phyloP scores from a whole-genome alignment of 2,329 filamentous ascomycete species.

The Calonectria henricotiae region DNA sequence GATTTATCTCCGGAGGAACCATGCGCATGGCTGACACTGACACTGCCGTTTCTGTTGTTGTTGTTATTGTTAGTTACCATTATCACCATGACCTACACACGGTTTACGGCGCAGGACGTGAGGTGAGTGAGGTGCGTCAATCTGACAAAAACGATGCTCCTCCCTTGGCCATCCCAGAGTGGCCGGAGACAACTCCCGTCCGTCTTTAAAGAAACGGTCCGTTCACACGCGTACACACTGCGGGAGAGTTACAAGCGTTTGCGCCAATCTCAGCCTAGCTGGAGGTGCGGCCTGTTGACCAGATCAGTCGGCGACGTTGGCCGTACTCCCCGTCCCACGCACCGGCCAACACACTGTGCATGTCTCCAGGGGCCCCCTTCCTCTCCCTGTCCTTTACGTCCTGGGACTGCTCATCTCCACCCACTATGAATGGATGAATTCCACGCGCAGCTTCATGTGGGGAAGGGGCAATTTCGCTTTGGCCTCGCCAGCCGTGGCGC shows the following conservation, averaged over 20 bases:
- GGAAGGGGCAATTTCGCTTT: constrained; percentile 22
- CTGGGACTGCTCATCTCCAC: not conserved
- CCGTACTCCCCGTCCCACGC: constrained; percentile 9
- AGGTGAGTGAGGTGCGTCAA: not conserved
- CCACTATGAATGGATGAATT: constrained; percentile 21
- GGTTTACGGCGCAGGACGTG: not conserved
- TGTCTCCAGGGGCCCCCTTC: not conserved
- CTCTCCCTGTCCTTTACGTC: not conserved
- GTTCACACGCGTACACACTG: not conserved
- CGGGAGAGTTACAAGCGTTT: constrained; percentile 5
- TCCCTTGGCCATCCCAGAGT: not conserved
- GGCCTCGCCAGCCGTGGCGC: constrained; percentile 6
- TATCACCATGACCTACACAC: no score
- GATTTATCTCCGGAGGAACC: not conserved
- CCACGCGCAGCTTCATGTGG: constrained; percentile 2
- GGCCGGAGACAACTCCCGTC: not conserved
- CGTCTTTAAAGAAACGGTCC: not conserved
- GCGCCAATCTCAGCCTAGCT: constrained; percentile 2
- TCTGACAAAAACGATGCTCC: not conserved
- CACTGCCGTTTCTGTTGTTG: not conserved
- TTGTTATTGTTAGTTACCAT: not conserved
- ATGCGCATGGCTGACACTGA: not conserved
- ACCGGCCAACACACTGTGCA: not conserved
- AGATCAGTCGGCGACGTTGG: constrained; percentile 6
- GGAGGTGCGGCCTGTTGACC: not conserved